Percentiles rank a stretch among this genome's conserved stretches.
These are phyloP conservation scores for Solanum lignicaule DNA, from an alignment of 257 asterid species.

Conservation along the genomic window DNA sequence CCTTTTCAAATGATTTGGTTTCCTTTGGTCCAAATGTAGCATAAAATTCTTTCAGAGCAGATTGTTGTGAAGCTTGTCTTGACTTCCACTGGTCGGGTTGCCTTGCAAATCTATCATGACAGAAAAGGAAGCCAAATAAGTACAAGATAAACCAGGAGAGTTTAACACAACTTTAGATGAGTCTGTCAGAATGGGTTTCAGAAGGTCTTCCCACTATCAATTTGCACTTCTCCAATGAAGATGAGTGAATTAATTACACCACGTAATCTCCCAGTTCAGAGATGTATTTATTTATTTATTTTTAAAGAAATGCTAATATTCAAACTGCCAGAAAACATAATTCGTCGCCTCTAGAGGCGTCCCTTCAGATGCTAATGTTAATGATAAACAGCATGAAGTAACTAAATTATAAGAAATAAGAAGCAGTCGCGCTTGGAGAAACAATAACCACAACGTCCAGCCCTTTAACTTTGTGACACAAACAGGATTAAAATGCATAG, in stretches of 20 bases:
- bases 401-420: not conserved
- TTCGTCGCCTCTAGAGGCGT: not conserved
- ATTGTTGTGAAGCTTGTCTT: conserved; percentile 63
- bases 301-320: not conserved
- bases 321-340: not conserved
- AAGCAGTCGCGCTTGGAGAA: not conserved
- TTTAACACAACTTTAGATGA: not conserved
- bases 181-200: not conserved
- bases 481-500: not conserved
- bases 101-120: conserved; percentile 42
- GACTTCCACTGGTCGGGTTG: conserved; percentile 83
- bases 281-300: not conserved
- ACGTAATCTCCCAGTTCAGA: not conserved
- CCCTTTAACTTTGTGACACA: not conserved
- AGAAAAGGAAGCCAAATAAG: not conserved
- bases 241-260: not conserved
- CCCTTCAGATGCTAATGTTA: not conserved
- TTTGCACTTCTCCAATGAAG: not conserved
- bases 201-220: not conserved
- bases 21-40: conserved; percentile 64
- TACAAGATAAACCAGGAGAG: not conserved
- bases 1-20: conserved; percentile 34
- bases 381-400: not conserved
- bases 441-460: not conserved
- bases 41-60: conserved; percentile 58